Percentiles rank a stretch among this genome's conserved stretches.
phyloP scores from a whole-genome alignment of 148 eudicot species.

The Rhododendron henanense region DNA sequence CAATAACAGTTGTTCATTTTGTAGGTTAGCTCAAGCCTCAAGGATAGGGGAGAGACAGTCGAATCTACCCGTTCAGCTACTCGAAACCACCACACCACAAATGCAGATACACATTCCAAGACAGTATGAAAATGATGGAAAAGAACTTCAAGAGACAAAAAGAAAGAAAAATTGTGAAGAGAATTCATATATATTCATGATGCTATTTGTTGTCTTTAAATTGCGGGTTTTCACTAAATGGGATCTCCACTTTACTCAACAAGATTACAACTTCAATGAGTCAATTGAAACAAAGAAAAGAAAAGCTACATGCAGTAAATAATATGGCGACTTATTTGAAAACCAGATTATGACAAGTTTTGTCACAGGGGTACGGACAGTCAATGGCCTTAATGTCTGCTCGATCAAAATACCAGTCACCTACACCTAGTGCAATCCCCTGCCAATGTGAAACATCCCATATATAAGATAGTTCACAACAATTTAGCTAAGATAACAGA shows the following conservation, averaged over 20 bases:
- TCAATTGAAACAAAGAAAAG: not conserved
- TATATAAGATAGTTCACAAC: not conserved
- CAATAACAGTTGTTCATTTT: no score
- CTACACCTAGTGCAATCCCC: conserved; percentile 67
- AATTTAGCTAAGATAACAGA: not conserved
- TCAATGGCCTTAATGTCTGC: conserved; percentile 48
- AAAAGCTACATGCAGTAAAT: not conserved
- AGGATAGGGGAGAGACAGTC: no score
- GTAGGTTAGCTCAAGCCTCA: no score
- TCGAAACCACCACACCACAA: no score
- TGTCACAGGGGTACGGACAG: conserved; percentile 89
- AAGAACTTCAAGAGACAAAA: not conserved
- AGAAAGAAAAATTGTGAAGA: not conserved
- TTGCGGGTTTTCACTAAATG: not conserved
- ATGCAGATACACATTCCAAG: no score
- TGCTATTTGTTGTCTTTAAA: conserved; percentile 6
- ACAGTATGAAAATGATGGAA: not conserved
- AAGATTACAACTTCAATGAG: conserved; percentile 5
- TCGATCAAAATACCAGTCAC: conserved; percentile 87
- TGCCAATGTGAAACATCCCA: conserved; percentile 22
- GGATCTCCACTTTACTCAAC: not conserved
- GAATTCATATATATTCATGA: not conserved
- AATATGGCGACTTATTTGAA: conserved; percentile 33
- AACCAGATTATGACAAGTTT: conserved; percentile 79
- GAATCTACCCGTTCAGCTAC: no score